A percentile compares a stretch with the other conserved stretches of the same genome.
Evolutionary conservation across 2,329 filamentous ascomycete species (phyloP).

Genomic region (Fusarium armeniacum): DNA sequence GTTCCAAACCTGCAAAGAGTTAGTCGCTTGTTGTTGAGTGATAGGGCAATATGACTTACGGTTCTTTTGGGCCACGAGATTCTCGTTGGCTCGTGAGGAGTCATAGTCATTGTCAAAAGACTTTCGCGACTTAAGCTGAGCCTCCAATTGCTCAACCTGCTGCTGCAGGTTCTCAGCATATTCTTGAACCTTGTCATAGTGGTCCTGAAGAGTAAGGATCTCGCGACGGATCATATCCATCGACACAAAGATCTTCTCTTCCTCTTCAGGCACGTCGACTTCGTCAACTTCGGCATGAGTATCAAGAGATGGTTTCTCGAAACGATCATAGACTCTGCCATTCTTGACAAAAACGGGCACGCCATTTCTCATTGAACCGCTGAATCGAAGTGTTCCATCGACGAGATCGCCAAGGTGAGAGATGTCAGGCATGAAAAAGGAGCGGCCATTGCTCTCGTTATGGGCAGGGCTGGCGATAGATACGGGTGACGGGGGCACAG

Average conservation of each 20-base stretch:
- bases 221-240: constrained; percentile 73
- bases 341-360: constrained; percentile 70
- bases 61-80: constrained; percentile 66
- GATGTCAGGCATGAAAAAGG: constrained; percentile 68
- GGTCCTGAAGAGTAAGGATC: constrained; percentile 68
- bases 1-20: constrained; percentile 65
- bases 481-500: constrained; percentile 57
- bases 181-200: constrained; percentile 68
- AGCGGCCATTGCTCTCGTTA: constrained; percentile 62
- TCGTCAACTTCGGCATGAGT: constrained; percentile 65
- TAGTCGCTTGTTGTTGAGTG: constrained; percentile 4
- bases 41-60: constrained; percentile 60
- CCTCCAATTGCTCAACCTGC: constrained; percentile 65
- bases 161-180: constrained; percentile 67
- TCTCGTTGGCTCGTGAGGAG: constrained; percentile 61
- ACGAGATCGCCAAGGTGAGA: constrained; percentile 70
- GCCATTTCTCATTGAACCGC: constrained; percentile 65
- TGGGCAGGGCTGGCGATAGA: constrained; percentile 54
- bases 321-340: constrained; percentile 63
- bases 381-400: constrained; percentile 67
- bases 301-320: constrained; percentile 52
- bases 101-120: constrained; percentile 58
- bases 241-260: constrained; percentile 71
- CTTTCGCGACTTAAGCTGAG: constrained; percentile 63
- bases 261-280: constrained; percentile 65